Evolutionary conservation across 768 basidiomycete species (phyloP), one percentile per base, ranked within the genome.

Genomic region (Pleurotus giganteus): DNA sequence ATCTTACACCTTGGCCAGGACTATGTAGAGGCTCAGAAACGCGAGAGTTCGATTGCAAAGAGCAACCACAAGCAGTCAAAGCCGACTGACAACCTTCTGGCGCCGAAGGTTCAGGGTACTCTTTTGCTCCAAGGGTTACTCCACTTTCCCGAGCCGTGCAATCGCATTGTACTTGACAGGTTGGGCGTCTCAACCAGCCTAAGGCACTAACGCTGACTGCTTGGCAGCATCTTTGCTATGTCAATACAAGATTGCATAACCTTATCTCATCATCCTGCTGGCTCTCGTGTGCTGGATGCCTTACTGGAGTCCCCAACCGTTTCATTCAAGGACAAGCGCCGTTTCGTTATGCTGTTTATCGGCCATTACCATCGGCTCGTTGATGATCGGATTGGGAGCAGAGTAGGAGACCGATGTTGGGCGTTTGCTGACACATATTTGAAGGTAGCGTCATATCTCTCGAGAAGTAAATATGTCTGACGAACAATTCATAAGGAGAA

Each of bases 321-420:
- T 0, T 67, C 84, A 2, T 66, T 75, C 24, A 89, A 86, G 64
- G 75, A 76, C 19, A 88, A 89, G 58, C 82, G 90, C 7, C 74
- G 79, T 58, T 79, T 96, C 46, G 80, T 97, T 42, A 73, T 86
- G 65, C 76, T 80, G 4, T 84, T 96, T 63, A 80, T 94, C 34
- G 91, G 87, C 4, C 80, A 87, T 56, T 97, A 87, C 69, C 86
- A 88, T 64, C 65, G 73, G 27, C 83, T 99, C 29, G 90, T 89
- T 4, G 89, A 95, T 65, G 93, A 98, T 66, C 84, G 89, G 42
- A 84, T 97, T 58, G 97, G 97, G 42, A 92, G 91, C 62, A 80
- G 93, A 44, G 85, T 98, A 0, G 91, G 83, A 4, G 96, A 95
- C 63, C 84, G 88, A n/a, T 91, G 89, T 60, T 98, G 94, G 93